Base-by-base conservation (phyloP, 2,329 filamentous ascomycete genomes). In the Blumeria graminis region DNA sequence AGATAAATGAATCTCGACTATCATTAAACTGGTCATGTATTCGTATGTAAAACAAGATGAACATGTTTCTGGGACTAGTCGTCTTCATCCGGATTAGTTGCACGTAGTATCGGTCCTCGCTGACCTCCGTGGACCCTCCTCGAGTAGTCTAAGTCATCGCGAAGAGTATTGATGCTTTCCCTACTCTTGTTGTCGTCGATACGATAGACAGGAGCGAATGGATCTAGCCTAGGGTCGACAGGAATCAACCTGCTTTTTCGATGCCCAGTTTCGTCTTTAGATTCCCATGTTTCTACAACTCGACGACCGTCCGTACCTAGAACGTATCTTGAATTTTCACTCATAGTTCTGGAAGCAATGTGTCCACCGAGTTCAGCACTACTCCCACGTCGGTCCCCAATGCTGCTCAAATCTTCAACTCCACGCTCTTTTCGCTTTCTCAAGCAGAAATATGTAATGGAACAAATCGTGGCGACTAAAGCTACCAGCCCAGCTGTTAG, bases 91-190 rank as follows among this genome's bases (percentile, higher is more conserved):
- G 79, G 78, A 62, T 82, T 82, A 34, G 71, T 78, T 8, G 78
- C 77, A 60, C 78, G 72, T n/a, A 82, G 70, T 7, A 81, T 76
- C 7, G 63, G 61, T 28, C 60, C 61, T 62, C 74, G 70, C 9
- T 74, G 72, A 46, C 72, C 69, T 34, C 50, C 50, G 10, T 56
- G 54, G 1, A 67, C 61, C 52, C 65, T 71, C 60, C 79, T 71
- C 41, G 78, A 81, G 63, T 82, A 82, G 61, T 82, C 79, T 58
- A 79, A 77, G 59, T 82, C 77, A 63, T 82, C 79, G 57, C 75
- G 75, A 5, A 82, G 68, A 1, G 78, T 81, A 61, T 76, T 76
- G 63, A 82, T 68, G 63, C 78, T 82, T 64, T 82, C 78, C 59
- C 74, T 74, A 62, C 78, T 81, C 65, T 75, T 75, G 62, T 74